A percentile compares a stretch with the other conserved stretches of the same genome.
Conservation (phyloP, 2,329 filamentous ascomycete species). For the Diaporthe ilicicola region DNA sequence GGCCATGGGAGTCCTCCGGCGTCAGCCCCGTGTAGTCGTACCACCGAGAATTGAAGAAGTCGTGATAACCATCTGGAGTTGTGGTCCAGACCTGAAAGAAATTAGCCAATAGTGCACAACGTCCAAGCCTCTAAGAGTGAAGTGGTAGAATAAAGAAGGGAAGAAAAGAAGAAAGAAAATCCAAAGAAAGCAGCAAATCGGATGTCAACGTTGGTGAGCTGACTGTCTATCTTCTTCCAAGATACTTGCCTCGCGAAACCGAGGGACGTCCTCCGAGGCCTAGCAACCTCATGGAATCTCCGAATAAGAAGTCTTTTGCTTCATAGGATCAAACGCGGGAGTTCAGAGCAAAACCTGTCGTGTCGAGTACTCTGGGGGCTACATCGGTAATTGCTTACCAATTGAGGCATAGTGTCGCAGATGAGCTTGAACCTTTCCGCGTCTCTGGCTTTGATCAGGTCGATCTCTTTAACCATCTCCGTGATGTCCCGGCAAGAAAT, state of each 20-base stretch:
- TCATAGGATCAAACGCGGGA: background rate
- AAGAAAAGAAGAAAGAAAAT: too few relatives aligned
- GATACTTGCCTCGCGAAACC: conserved; percentile 16
- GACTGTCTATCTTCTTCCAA: background rate
- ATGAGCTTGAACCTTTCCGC: conserved; percentile 80
- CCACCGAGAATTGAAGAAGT: conserved; percentile 83
- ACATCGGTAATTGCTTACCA: conserved; percentile 46
- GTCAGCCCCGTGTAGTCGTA: conserved; percentile 79
- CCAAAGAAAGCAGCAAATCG: background rate
- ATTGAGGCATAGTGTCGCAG: conserved; percentile 75
- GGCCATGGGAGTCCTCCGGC: conserved; percentile 68
- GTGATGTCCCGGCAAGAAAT: conserved; percentile 79
- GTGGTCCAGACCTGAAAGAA: conserved; percentile 69
- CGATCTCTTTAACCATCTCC: conserved; percentile 72
- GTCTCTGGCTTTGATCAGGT: conserved; percentile 73
- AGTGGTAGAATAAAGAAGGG: background rate
- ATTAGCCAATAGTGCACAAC: background rate
- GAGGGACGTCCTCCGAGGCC: conserved; percentile 12
- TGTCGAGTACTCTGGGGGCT: conserved; percentile 2
- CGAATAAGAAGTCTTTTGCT: background rate
- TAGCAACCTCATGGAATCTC: background rate
- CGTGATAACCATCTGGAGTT: conserved; percentile 68
- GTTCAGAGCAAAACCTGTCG: background rate
- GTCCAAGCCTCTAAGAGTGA: too few relatives aligned
- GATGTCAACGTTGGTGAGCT: background rate